Conservation (phyloP, 2,329 filamentous ascomycete genomes). For the Colletotrichum caudatum region DNA sequence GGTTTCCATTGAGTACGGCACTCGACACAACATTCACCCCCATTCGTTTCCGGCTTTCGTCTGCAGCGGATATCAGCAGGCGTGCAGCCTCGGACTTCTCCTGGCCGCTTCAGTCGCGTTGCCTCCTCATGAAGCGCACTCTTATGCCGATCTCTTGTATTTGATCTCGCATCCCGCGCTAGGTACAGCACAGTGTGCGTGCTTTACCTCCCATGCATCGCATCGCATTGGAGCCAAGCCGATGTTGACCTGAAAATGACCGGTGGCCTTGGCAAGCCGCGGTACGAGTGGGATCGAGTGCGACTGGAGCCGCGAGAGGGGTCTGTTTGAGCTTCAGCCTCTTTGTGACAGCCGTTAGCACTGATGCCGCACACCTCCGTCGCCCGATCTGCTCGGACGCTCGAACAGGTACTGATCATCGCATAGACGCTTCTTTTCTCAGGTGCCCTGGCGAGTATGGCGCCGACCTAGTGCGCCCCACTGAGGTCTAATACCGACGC, state of each 20-base stretch:
- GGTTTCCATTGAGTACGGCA: neutral
- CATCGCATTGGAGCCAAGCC: conserved; percentile 14
- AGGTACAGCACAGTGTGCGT: conserved; percentile 15
- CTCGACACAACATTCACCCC: neutral
- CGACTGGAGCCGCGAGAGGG: conserved; percentile 22
- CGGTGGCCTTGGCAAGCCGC: conserved; percentile 32
- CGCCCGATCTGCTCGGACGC: conserved; percentile 26
- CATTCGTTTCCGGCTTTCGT: neutral
- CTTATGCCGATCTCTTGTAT: conserved; percentile 10
- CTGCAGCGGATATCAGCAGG: neutral
- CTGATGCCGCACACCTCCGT: conserved; percentile 7
- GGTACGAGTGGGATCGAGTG: conserved; percentile 21
- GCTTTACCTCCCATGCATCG: conserved; percentile 11
- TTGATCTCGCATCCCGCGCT: conserved; percentile 12
- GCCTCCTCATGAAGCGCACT: conserved; percentile 33
- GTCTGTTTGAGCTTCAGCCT: conserved; percentile 24
- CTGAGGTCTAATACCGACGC: neutral
- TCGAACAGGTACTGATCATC: conserved; percentile 12
- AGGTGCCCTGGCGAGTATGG: conserved; percentile 5
- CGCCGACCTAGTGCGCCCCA: conserved; percentile 24
- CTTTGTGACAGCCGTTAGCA: conserved; percentile 13
- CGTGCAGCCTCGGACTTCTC: conserved; percentile 1
- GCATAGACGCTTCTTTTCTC: conserved; percentile 36
- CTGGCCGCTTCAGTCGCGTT: conserved; percentile 25
- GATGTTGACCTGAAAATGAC: conserved; percentile 40